These are phyloP conservation scores for Pueraria montana DNA, from an alignment of 306 rosid genomes.

Conservation along the genomic window DNA sequence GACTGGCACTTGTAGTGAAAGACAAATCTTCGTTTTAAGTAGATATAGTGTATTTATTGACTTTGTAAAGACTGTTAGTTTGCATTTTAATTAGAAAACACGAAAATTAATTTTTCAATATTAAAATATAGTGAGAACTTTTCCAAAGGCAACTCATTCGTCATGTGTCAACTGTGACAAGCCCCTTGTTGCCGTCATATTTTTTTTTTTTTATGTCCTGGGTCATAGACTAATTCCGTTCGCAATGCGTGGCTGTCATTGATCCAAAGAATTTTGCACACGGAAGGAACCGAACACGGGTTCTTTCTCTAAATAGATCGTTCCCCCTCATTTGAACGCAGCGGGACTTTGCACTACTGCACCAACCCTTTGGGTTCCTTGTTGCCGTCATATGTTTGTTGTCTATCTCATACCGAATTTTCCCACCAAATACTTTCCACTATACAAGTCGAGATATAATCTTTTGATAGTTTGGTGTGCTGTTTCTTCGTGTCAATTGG, in stretches of 20 bases:
- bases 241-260: too few relatives aligned
- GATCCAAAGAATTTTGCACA: too few relatives aligned
- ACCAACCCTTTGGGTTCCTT: too few relatives aligned
- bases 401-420: neutral
- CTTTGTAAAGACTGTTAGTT: too few relatives aligned
- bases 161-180: neutral
- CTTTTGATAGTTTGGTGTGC: neutral
- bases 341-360: too few relatives aligned
- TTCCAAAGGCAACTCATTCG: neutral
- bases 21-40: neutral
- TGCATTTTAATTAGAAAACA: neutral
- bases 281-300: too few relatives aligned
- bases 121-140: neutral
- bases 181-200: too few relatives aligned
- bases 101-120: neutral
- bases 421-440: neutral
- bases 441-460: neutral
- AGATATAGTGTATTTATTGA: too few relatives aligned
- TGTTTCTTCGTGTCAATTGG: neutral
- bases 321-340: too few relatives aligned
- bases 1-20: neutral
- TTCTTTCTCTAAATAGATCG: too few relatives aligned
- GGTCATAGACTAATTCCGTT: too few relatives aligned
- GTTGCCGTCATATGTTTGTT: neutral
- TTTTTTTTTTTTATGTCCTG: too few relatives aligned